Evolutionary conservation across 2,329 filamentous ascomycete species (phyloP), one percentile per base, ranked within the genome.

Genomic region (Beauveria rudraprayagi): DNA sequence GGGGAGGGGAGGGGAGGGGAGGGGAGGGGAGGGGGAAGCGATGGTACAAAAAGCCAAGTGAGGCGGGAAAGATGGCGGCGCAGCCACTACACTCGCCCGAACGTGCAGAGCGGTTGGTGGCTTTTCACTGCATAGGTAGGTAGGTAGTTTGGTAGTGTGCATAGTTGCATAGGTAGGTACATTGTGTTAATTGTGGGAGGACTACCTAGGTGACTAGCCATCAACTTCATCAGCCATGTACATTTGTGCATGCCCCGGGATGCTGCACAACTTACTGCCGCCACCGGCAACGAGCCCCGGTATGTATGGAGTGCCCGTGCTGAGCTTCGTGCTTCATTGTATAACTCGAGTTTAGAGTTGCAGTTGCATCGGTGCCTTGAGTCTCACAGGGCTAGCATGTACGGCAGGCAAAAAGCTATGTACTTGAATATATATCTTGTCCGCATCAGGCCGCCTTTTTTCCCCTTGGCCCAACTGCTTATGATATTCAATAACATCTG

Each of bases 51-150:
- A 8, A 7, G n/a, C 24, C 24, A 50, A 57, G 43, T 57, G 55
- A 57, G 55, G 55, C 55, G 54, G 55, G 41, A 43, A 22, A 22
- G 53, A 41, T 47, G 53, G 44, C 26, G 53, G 53, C 41, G 41
- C 26, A 34, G 41, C 41, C 26, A 47, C 41, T 10, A 44, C 26
- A 24, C 43, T 37, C 22, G 26, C 53, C 26, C 10, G 10, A 22
- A 10, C 10, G 17, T 34, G 28, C 30, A 22, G 22, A 24, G 50
- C 24, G 22, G 16, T 10, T 30, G n/a, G 53, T 54, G 52, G 52
- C 52, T 54, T 54, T 19, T 4, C 28, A n/a, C 43, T 26, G 16
- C 40, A 41, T 41, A 30, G 9, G 8, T 28, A 28, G 26, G 7
- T 30, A 9, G 40, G 14, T 48, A 16, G 5, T 22, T 22, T 22